Conservation (phyloP, 306 rosid genomes). For the Lathyrus aphaca region DNA sequence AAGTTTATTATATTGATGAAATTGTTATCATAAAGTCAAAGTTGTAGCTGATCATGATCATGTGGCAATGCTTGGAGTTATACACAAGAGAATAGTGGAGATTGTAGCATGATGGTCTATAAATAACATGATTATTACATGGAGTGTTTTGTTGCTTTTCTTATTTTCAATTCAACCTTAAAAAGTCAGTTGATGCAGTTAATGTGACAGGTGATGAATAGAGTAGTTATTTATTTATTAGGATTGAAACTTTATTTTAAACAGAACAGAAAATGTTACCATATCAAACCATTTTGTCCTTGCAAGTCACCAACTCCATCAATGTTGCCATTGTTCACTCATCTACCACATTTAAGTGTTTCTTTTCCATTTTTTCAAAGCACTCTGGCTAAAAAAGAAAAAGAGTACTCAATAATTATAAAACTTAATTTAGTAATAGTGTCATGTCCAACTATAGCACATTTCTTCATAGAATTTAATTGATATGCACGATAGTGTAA, state of each 20-base stretch:
- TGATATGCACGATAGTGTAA: no score
- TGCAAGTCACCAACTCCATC: slow-evolving; percentile 23
- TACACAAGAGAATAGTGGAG: background rate
- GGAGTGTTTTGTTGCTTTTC: background rate
- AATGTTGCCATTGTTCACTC: slow-evolving; percentile 23
- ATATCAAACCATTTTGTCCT: background rate
- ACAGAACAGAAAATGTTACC: background rate
- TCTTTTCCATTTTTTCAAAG: background rate
- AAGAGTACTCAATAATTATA: no score
- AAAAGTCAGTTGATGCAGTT: background rate
- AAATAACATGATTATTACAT: background rate
- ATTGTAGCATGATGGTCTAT: background rate
- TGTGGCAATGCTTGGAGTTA: background rate
- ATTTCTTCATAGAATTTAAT: no score
- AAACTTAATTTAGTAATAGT: no score
- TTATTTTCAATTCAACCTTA: background rate
- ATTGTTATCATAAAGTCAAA: background rate
- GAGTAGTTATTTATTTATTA: background rate
- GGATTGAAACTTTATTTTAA: background rate
- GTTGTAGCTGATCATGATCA: background rate
- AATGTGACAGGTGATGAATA: background rate
- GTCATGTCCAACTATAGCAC: no score
- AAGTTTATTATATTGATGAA: background rate
- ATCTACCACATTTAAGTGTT: slow-evolving; percentile 41
- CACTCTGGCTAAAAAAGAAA: background rate